A percentile compares a stretch with the other conserved stretches of the same genome.
These are phyloP conservation scores for Diaporthe sp. DNA, from an alignment of 2,329 filamentous ascomycete species.

Conservation along the genomic window DNA sequence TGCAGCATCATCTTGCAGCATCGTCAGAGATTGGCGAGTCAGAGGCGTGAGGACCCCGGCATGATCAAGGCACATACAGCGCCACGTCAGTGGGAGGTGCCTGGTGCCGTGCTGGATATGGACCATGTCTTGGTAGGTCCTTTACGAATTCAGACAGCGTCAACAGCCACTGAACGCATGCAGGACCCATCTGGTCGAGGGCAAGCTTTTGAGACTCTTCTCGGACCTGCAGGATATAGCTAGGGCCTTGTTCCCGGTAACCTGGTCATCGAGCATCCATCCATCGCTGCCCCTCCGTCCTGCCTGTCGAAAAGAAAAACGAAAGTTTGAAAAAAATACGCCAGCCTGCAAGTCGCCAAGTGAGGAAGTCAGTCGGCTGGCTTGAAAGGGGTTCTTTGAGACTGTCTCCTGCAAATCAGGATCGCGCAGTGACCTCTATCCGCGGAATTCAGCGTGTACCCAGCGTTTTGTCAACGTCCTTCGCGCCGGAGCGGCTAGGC, in stretches of 20 bases:
- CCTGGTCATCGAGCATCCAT: background rate
- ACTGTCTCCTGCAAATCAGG: background rate
- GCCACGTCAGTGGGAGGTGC: constrained; percentile 20
- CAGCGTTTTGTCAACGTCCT: constrained; percentile 7
- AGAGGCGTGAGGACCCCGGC: background rate
- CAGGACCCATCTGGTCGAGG: background rate
- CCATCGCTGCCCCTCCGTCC: background rate
- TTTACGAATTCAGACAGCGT: constrained; percentile 3
- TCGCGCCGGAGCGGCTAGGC: constrained; percentile 14
- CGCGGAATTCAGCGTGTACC: background rate
- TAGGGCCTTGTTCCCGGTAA: background rate
- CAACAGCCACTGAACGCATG: constrained; percentile 1
- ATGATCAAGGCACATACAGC: background rate
- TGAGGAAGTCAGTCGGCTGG: too few relatives aligned
- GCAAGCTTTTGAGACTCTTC: background rate
- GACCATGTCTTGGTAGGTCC: constrained; percentile 10
- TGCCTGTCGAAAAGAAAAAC: background rate
- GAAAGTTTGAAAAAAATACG: too few relatives aligned
- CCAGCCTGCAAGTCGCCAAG: background rate
- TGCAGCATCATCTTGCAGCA: constrained; percentile 31
- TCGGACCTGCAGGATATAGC: constrained; percentile 20
- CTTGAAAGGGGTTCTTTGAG: background rate
- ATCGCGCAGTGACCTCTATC: background rate
- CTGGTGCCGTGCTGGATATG: background rate
- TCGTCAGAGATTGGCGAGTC: constrained; percentile 31